Base-by-base conservation (phyloP, 202 grass and related monocot genomes). In the Elaeis oleifera region DNA sequence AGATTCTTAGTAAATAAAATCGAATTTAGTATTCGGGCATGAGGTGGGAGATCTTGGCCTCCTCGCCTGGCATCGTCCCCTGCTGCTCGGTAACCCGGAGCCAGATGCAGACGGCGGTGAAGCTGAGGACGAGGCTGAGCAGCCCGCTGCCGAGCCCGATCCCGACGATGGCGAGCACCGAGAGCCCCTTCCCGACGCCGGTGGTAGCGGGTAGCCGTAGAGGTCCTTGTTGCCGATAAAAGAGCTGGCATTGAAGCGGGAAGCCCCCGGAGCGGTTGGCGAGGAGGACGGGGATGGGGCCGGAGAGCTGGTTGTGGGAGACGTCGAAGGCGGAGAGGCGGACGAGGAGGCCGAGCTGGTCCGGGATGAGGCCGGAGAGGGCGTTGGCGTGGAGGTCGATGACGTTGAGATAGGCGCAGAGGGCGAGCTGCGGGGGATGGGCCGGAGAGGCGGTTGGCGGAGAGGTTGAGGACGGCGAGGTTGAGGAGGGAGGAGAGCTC, bases 401-500 rank as follows among this genome's bases (percentile, higher is more conserved):
- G 15, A 61, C 59, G 59, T 61, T 61, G 59, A 61, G 59, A 25
- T 61, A 61, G 59, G 59, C 29, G 59, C 59, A 61, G 29, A 61
- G 59, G 59, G 59, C 59, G 59, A 61, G 59, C 28, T 61, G n/a
- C n/a, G 59, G 59, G 59, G 59, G 27, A 61, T 61, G 18, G 18
- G 28, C 59, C 59, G 17, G 29, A 61, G 28, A 61, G 59, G 59
- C 29, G n/a, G 59, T 61, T 61, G 29, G 59, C 31, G 27, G 59
- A 61, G 29, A 61, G 59, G n/a, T 61, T 61, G 59, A 61, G 59
- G 59, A 61, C 59, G 29, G 59, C 59, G 29, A 61, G 59, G 29
- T 61, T 61, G 29, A 61, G 59, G 59, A 61, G 59, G 59, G 59
- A 32, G 17, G 59, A 32, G 17, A 61, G n/a, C 29, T 61, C 28